Percentiles rank a stretch among this genome's conserved stretches.
Conservation (phyloP, 345 rosid genomes). For the Sisymbrium irio region DNA sequence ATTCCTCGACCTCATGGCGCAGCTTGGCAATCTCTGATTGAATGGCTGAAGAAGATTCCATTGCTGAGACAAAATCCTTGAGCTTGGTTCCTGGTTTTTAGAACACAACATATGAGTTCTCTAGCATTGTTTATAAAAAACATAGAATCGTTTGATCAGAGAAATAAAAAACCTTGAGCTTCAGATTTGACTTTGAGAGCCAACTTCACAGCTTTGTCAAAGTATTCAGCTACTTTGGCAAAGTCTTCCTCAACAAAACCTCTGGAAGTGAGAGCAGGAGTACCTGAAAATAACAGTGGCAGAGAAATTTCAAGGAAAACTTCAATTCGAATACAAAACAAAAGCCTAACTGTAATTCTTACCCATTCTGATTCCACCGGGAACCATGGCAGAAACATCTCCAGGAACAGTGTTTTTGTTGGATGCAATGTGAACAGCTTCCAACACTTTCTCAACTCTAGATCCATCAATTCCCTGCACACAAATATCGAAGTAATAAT, state of each 20-base stretch:
- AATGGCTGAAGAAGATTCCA: constrained; percentile 51
- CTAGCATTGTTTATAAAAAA: neutral
- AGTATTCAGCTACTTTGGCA: constrained; percentile 79
- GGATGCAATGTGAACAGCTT: constrained; percentile 96
- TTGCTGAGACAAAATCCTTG: constrained; percentile 73
- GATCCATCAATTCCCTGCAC: constrained; percentile 92
- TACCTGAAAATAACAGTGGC: constrained; percentile 46
- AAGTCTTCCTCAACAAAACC: constrained; percentile 91
- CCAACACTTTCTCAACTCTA: constrained; percentile 96
- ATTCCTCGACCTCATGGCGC: constrained; percentile 73
- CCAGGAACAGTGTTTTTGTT: constrained; percentile 99
- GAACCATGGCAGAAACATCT: constrained; percentile 99
- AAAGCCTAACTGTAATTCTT: constrained; percentile 12
- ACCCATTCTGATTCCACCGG: constrained; percentile 99
- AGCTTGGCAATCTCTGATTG: constrained; percentile 73
- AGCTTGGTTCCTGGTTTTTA: constrained; percentile 70
- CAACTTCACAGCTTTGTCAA: constrained; percentile 65
- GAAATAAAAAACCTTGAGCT: constrained; percentile 61
- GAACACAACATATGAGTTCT: constrained; percentile 5
- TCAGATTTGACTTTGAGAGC: constrained; percentile 77
- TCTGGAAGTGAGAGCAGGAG: constrained; percentile 90
- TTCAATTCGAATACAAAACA: neutral
- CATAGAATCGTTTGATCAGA: neutral
- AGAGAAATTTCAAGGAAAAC: neutral
- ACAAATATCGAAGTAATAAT: neutral